Percentiles rank a stretch among this genome's conserved stretches.
Conservation (phyloP, 257 asterid genomes). For the Gentiana straminea region DNA sequence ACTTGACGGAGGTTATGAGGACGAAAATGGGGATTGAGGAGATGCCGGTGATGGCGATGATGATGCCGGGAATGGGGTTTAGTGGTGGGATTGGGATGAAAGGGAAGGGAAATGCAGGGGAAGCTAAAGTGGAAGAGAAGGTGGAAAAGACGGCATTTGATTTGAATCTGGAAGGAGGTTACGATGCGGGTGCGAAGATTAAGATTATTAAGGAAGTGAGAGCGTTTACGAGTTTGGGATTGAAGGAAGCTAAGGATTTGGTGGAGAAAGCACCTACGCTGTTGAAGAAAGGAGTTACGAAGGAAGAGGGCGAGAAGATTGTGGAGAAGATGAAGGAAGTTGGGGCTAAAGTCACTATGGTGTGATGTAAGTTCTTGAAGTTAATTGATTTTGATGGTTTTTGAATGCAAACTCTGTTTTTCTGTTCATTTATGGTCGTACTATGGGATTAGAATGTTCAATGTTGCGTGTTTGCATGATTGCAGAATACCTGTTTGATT, state of each 20-base stretch:
- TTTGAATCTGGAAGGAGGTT: slow-evolving; percentile 88
- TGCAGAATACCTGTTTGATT: neutral
- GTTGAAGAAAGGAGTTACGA: slow-evolving; percentile 89
- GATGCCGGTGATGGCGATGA: slow-evolving; percentile 78
- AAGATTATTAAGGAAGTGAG: slow-evolving; percentile 94
- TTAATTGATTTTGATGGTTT: neutral
- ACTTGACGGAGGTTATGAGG: slow-evolving; percentile 48
- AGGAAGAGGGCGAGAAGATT: slow-evolving; percentile 85
- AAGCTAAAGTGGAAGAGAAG: slow-evolving; percentile 46
- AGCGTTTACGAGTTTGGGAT: slow-evolving; percentile 70
- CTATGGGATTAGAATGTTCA: too few relatives aligned
- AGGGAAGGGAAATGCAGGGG: slow-evolving; percentile 42
- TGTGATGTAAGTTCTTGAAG: slow-evolving; percentile 40
- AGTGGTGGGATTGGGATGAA: slow-evolving; percentile 40
- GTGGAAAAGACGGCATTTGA: slow-evolving; percentile 81
- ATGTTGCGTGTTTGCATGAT: neutral
- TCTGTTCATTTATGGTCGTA: too few relatives aligned
- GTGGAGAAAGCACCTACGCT: slow-evolving; percentile 90
- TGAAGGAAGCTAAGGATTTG: slow-evolving; percentile 93
- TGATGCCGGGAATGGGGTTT: slow-evolving; percentile 81
- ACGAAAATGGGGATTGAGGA: slow-evolving; percentile 56
- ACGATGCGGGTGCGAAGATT: slow-evolving; percentile 56
- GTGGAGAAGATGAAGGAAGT: slow-evolving; percentile 69
- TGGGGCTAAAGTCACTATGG: slow-evolving; percentile 79
- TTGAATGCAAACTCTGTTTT: too few relatives aligned